Base-by-base conservation (phyloP, 2,329 filamentous ascomycete species). In the Apiospora aurea region DNA sequence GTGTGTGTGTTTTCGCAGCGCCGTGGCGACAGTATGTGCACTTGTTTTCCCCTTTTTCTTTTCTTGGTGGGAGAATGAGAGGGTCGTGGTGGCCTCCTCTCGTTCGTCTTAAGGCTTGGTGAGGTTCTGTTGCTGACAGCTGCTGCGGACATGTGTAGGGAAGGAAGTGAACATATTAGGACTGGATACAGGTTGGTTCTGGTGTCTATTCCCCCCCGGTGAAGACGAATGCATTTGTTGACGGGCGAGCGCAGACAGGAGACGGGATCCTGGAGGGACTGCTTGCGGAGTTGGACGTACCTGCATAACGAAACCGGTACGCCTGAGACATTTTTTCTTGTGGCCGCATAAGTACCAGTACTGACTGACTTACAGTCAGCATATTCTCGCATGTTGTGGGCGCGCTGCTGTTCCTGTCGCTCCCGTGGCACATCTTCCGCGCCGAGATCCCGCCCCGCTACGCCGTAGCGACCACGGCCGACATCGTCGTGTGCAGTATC, bases 331-430 rank as follows among this genome's bases (percentile, higher is more conserved):
- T 29, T 43, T 18, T 18, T 18, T 14, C 26, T 18, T 16, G 14
- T 68, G 29, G 47, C 24, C 43, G 4, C 29, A 26, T n/a, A 16
- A 13, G 57, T 41, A 41, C 10, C 38, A 41, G 38, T 41, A 47
- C 72, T 74, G 46, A 74, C 49, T 26, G 44, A 69, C 38, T 53
- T 24, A 34, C 38, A 85, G 83, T 86, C 21, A 87, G 86, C 74
- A 87, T 87, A 24, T 83, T 81, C 72, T 86, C 85, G 1, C 85
- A 86, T 73, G 72, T 85, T 2, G 47, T 84, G 46, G 85, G 84
- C 10, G 79, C 81, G 1, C n/a, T 80, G 4, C 21, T 85, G 24
- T 87, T 87, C 75, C 66, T 81, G 11, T 72, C 73, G 14, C 74
- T 85, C 53, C 82, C 84, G 1, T 38, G 81, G 18, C 80, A 80